A percentile compares a stretch with the other conserved stretches of the same genome.
Evolutionary conservation across 2,329 filamentous ascomycete species (phyloP).

Genomic region (Ampelomyces quisqualis): DNA sequence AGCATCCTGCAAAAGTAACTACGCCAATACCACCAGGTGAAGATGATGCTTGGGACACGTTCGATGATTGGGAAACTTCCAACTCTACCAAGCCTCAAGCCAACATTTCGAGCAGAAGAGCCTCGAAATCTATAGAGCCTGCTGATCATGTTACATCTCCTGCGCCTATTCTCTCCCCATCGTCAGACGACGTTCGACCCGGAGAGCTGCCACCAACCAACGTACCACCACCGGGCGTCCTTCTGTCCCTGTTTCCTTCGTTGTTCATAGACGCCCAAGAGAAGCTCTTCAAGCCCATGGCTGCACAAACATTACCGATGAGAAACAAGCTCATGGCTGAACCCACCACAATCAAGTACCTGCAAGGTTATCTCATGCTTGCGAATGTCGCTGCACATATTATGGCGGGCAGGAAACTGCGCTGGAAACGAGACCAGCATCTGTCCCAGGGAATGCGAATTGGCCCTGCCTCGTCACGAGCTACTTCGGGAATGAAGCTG

Average conservation of each 20-base stretch:
- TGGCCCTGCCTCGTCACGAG: constrained; percentile 67
- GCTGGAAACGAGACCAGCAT: constrained; percentile 88
- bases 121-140: constrained; percentile 1
- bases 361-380: constrained; percentile 64
- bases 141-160: constrained; percentile 4
- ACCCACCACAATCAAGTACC: constrained; percentile 61
- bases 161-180: constrained; percentile 26
- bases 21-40: constrained; percentile 10
- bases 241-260: constrained; percentile 74
- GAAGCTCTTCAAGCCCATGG: constrained; percentile 65
- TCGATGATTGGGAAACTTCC: constrained; percentile 46
- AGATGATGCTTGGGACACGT: constrained; percentile 51
- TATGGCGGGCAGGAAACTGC: constrained; percentile 77
- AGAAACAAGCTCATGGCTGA: constrained; percentile 66
- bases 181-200: constrained; percentile 22
- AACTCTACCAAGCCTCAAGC: constrained; percentile 21
- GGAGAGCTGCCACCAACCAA: constrained; percentile 69
- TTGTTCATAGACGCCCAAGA: constrained; percentile 67
- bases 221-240: constrained; percentile 80
- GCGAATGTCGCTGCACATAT: constrained; percentile 72
- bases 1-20: constrained; percentile 6
- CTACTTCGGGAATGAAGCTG: constrained; percentile 83
- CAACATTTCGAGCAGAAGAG: constrained; percentile 8
- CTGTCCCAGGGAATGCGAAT: constrained; percentile 88
- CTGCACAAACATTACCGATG: constrained; percentile 58